phyloP scores from a whole-genome alignment of 768 basidiomycete species.

The Candolleomyces aberdarensis region DNA sequence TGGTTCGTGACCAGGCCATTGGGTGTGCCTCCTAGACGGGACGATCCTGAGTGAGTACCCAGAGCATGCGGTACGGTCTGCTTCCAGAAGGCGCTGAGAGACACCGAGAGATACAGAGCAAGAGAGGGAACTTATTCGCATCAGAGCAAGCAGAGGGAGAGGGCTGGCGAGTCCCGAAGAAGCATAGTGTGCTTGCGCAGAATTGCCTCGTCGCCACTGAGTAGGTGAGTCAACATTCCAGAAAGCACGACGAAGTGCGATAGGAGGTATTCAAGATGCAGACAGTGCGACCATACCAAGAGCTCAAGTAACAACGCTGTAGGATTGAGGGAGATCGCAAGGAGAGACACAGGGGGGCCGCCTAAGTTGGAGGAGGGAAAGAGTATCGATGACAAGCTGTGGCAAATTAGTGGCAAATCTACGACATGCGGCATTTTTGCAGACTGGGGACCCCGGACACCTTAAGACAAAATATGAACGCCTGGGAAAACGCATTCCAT shows the following conservation, averaged over 20 bases:
- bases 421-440: constrained; percentile 26
- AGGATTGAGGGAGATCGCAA: background rate
- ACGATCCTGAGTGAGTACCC: too few species aligned
- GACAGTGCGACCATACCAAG: background rate
- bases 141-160: background rate
- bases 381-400: background rate
- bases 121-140: too few species aligned
- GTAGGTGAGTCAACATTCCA: background rate
- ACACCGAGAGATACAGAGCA: too few species aligned
- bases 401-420: constrained; percentile 1
- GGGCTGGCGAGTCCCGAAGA: constrained; percentile 3
- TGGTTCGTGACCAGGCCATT: too few species aligned
- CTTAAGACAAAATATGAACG: background rate
- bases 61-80: too few species aligned
- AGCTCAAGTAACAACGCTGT: background rate
- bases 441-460: constrained; percentile 17
- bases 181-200: constrained; percentile 2
- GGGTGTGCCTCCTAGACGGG: too few species aligned
- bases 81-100: too few species aligned
- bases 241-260: background rate
- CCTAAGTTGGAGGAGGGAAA: background rate
- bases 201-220: constrained; percentile 3
- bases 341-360: background rate
- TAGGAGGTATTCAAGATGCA: background rate
- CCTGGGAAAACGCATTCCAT: background rate